These are phyloP conservation scores for Spergularia marina DNA, from an alignment of 148 eudicot species.

Conservation along the genomic window DNA sequence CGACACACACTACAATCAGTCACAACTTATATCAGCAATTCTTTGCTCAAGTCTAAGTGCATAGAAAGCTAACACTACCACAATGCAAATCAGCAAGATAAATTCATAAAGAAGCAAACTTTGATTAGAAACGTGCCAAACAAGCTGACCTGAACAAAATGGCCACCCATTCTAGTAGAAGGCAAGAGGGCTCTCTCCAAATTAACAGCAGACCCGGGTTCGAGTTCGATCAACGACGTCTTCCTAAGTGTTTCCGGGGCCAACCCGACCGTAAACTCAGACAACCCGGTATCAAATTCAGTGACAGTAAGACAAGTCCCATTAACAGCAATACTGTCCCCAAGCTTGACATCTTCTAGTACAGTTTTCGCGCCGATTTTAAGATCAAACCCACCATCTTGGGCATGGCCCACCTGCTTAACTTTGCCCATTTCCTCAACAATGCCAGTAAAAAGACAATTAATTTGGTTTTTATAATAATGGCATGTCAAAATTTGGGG, in stretches of 20 bases:
- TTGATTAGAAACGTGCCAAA: neutral
- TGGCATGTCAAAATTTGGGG: constrained; percentile 28
- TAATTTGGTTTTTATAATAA: constrained; percentile 24
- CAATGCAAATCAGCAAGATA: neutral
- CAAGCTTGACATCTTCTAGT: constrained; percentile 72
- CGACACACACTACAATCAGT: neutral
- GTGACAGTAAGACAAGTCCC: constrained; percentile 93
- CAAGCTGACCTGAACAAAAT: constrained; percentile 61
- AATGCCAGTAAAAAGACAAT: constrained; percentile 78
- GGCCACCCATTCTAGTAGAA: constrained; percentile 97
- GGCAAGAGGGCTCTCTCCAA: constrained; percentile 85
- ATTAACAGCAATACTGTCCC: constrained; percentile 88
- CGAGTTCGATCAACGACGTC: constrained; percentile 68
- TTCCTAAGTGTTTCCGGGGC: constrained; percentile 82
- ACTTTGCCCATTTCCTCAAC: constrained; percentile 88
- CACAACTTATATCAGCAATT: neutral
- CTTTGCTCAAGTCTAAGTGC: neutral
- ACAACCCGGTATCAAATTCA: constrained; percentile 37
- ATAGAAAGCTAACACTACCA: neutral
- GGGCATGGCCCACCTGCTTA: constrained; percentile 49
- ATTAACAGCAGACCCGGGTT: constrained; percentile 66
- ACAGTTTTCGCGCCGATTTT: constrained; percentile 57
- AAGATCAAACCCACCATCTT: constrained; percentile 60
- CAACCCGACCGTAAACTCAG: constrained; percentile 69
- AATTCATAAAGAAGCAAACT: neutral